Percentiles rank a stretch among this genome's conserved stretches.
These are phyloP conservation scores for Chalciporus piperatus DNA, from an alignment of 768 basidiomycete genomes.

Conservation along the genomic window DNA sequence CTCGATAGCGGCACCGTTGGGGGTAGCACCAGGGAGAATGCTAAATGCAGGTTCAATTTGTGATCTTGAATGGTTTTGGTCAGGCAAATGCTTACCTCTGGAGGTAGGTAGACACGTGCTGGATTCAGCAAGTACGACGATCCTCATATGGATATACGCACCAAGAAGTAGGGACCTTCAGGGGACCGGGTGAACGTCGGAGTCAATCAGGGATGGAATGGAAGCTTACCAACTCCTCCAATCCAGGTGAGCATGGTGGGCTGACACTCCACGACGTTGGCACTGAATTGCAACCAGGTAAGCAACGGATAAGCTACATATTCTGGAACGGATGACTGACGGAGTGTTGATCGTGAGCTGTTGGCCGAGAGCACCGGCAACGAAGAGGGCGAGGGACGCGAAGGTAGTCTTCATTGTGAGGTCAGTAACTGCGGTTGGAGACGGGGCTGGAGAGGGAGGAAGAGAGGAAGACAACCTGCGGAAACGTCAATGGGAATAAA, in stretches of 20 bases:
- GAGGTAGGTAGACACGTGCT: neutral
- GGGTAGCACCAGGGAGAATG: constrained; percentile 49
- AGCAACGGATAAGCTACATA: neutral
- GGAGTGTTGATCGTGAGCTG: constrained; percentile 70
- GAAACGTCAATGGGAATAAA: constrained; percentile 16
- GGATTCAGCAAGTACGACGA: neutral
- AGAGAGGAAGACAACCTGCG: constrained; percentile 17
- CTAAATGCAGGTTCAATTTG: constrained; percentile 32
- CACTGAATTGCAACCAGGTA: constrained; percentile 30
- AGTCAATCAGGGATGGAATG: rapidly evolving
- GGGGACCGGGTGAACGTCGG: neutral
- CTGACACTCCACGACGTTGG: constrained; percentile 52
- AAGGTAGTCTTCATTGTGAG: constrained; percentile 47
- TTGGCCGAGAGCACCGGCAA: constrained; percentile 43
- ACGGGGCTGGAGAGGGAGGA: constrained; percentile 20
- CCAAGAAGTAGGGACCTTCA: constrained; percentile 63
- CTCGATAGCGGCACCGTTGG: constrained; percentile 43
- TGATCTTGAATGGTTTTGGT: neutral
- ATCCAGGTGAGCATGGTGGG: constrained; percentile 53
- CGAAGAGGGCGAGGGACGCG: constrained; percentile 41
- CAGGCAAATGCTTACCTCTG: constrained; percentile 38
- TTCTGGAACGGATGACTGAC: constrained; percentile 40
- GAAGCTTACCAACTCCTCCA: constrained; percentile 53
- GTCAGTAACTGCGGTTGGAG: constrained; percentile 13
- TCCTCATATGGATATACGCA: constrained; percentile 35